Base-by-base conservation (phyloP, 257 asterid species). In the Orobanche coerulescens region DNA sequence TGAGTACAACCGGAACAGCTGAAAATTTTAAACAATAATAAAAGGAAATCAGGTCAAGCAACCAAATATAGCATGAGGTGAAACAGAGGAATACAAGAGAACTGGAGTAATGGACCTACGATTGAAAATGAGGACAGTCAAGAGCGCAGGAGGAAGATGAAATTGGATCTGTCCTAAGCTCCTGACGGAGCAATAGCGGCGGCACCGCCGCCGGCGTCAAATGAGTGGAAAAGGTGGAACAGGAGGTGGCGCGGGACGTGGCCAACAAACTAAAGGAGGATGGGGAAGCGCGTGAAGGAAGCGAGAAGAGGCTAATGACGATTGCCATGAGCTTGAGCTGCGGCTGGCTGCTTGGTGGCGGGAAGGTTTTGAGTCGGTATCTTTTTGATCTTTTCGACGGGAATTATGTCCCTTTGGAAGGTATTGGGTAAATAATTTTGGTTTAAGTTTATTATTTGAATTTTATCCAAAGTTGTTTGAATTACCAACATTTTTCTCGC, bases 1-100 rank as follows among this genome's bases (percentile, higher is more conserved):
- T 83, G 92, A 62, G 88, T 75, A 79, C 98, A 91, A 72, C 98
- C 98, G 12, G 98, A 91, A 63, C 98, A 91, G 73, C 98, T 91
- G 82, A 67, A 75, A 68, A 68, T 37, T 42, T 47, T n/a, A 25
- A 60, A 34, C 12, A 23, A 18, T 40, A 51, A 11, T 22, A 39
- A 46, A 15, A 19, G 44, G 68, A 14, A 43, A 37, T 11, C 22
- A 16, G 16, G 44, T 2, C 12, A n/a, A n/a, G 26, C 12, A 18
- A 19, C 12, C 26, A 6, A 47, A 47, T 47, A 47, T 47, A 68
- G 25, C 16, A 14, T 2, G 48, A 51, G 24, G 13, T 16, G 16
- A 50, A 64, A 26, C 19, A 15, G 8, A 6, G 26, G 47, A 15
- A 13, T 5, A n/a, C 9, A 40, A 40, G 47, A 4, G 3, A 52